phyloP scores from a whole-genome alignment of 495 filamentous ascomycete genomes.

The Xylaria sp. region DNA sequence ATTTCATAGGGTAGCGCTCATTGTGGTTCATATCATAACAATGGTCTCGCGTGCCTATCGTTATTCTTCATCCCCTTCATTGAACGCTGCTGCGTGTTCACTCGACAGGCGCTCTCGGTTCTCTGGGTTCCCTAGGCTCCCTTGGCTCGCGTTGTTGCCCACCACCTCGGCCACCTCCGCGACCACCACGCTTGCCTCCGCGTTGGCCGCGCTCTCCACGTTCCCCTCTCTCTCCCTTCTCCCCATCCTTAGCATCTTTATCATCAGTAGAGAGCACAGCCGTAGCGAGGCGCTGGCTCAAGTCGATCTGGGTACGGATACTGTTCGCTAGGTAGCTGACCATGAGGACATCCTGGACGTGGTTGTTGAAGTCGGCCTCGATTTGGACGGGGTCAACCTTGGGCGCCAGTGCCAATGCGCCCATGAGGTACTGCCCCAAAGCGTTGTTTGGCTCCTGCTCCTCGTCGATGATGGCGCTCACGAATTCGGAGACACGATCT shows the following conservation, averaged over 20 bases:
- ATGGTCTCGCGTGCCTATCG: neutral
- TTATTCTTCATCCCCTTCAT: constrained; percentile 14
- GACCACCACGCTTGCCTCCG: constrained; percentile 42
- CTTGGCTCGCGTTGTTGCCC: constrained; percentile 46
- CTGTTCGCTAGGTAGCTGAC: constrained; percentile 98
- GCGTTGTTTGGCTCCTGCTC: constrained; percentile 74
- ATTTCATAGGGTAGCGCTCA: constrained; percentile 13
- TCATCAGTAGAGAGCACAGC: constrained; percentile 74
- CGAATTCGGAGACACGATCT: constrained; percentile 88
- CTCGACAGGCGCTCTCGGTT: constrained; percentile 35
- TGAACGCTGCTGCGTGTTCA: constrained; percentile 22
- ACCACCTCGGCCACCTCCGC: constrained; percentile 53
- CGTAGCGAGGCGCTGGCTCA: constrained; percentile 91
- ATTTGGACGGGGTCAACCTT: constrained; percentile 90
- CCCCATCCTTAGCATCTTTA: constrained; percentile 51
- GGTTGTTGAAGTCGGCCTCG: constrained; percentile 98
- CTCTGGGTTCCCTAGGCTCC: constrained; percentile 33
- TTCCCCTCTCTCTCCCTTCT: constrained; percentile 51
- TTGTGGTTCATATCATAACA: constrained; percentile 4
- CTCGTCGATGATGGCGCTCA: constrained; percentile 76
- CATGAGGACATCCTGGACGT: constrained; percentile 97
- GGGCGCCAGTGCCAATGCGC: constrained; percentile 86
- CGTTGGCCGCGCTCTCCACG: constrained; percentile 48
- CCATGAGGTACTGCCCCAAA: constrained; percentile 92
- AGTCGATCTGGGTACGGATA: constrained; percentile 97